phyloP scores from a whole-genome alignment of 805 yeast species.

The Yarrowia alimentaria region DNA sequence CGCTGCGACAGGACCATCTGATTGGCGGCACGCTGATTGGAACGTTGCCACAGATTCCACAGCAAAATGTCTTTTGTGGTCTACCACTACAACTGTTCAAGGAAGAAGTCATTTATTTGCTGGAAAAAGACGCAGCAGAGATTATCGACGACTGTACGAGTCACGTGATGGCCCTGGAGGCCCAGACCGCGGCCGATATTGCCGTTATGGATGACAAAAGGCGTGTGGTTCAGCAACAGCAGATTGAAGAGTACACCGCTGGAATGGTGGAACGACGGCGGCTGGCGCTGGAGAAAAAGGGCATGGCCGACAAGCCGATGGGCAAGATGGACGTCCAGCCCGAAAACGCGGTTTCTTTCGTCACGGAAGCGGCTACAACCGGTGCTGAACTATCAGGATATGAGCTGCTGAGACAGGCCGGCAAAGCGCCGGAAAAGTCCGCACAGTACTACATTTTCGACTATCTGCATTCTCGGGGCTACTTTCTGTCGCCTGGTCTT shows the following conservation, averaged over 20 bases:
- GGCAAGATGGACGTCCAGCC: neutral
- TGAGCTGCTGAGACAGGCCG: no score
- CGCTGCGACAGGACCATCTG: conserved; percentile 55
- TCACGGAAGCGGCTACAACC: conserved; percentile 4
- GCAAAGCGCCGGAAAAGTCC: no score
- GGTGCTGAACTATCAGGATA: conserved; percentile 1
- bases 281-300: conserved; percentile 31
- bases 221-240: conserved; percentile 31
- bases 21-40: conserved; percentile 79
- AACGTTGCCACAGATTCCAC: conserved; percentile 85
- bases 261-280: conserved; percentile 31
- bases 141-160: conserved; percentile 46
- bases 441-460: conserved; percentile 43
- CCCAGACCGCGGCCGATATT: conserved; percentile 31
- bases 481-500: conserved; percentile 74
- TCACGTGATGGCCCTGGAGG: conserved; percentile 32
- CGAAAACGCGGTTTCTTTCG: conserved; percentile 1
- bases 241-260: conserved; percentile 31
- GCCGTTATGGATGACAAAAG: conserved; percentile 28
- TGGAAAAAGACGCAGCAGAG: conserved; percentile 45
- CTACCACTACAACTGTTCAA: conserved; percentile 70
- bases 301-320: conserved; percentile 9
- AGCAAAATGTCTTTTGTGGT: conserved; percentile 84
- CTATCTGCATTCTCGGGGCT: conserved; percentile 47
- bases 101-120: conserved; percentile 72